These are phyloP conservation scores for Urtica urens DNA, from an alignment of 306 rosid species.

Conservation along the genomic window DNA sequence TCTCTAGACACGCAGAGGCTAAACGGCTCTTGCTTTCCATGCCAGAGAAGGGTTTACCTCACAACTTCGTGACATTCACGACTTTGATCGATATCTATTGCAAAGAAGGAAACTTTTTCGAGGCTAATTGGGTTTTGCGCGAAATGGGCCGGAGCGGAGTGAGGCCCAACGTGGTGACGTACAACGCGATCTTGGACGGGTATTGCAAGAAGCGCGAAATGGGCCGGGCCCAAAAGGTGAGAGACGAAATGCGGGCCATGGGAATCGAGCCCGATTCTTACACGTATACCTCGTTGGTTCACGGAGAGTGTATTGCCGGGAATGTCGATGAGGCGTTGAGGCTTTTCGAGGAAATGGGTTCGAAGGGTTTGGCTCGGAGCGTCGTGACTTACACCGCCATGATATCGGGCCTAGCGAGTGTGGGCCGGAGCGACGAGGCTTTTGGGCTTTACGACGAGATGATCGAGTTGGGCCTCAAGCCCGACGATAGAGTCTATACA, in stretches of 20 bases:
- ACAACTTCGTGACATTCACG: constrained; percentile 45
- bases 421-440: constrained; percentile 70
- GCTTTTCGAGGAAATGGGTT: constrained; percentile 54
- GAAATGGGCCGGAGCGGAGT: constrained; percentile 51
- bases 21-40: constrained; percentile 42
- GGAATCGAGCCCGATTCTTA: constrained; percentile 56
- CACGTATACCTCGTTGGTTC: constrained; percentile 66
- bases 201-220: constrained; percentile 52
- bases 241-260: constrained; percentile 40
- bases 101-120: constrained; percentile 71
- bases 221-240: constrained; percentile 41
- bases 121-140: constrained; percentile 43
- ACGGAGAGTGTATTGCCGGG: constrained; percentile 58
- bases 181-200: constrained; percentile 60
- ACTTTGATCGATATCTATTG: constrained; percentile 60
- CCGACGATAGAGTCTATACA: constrained; percentile 67
- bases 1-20: constrained; percentile 49
- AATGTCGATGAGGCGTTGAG: constrained; percentile 47
- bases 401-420: constrained; percentile 71
- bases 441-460: constrained; percentile 64
- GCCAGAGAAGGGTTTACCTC: constrained; percentile 55
- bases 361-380: constrained; percentile 34
- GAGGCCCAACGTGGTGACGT: constrained; percentile 46
- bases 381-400: constrained; percentile 50
- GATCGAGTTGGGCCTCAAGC: constrained; percentile 41